Evolutionary conservation across 2,329 filamentous ascomycete species (phyloP).

Genomic region (Colletotrichum lupini): DNA sequence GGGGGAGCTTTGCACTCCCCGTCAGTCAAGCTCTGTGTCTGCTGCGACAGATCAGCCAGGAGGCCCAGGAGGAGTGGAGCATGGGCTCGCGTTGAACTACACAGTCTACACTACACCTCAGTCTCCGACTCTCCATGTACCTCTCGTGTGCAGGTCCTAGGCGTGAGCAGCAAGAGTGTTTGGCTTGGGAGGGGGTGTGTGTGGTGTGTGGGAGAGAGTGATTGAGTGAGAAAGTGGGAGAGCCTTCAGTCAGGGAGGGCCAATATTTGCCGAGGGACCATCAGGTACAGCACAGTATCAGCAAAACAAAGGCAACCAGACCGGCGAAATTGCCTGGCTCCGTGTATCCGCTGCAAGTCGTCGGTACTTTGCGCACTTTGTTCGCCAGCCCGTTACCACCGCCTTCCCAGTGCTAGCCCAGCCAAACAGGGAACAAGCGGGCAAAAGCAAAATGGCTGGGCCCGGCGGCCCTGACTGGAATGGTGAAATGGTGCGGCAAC

Average conservation of each 20-base stretch:
- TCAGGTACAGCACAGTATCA: constrained; percentile 37
- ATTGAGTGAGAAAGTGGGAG: constrained; percentile 9
- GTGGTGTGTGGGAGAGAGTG: constrained; percentile 8
- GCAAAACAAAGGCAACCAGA: constrained; percentile 22
- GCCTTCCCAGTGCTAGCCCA: constrained; percentile 18
- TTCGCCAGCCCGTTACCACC: constrained; percentile 16
- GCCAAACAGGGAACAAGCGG: constrained; percentile 33
- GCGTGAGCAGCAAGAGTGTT: constrained; percentile 36
- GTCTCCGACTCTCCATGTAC: constrained; percentile 22
- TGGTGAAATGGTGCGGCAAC: constrained; percentile 33
- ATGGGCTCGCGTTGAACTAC: constrained; percentile 29
- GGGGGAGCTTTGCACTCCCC: constrained; percentile 46
- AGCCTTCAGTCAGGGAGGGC: constrained; percentile 29
- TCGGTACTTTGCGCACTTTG: constrained; percentile 34
- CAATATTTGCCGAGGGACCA: constrained; percentile 25
- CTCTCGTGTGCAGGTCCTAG: constrained; percentile 16
- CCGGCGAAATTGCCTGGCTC: constrained; percentile 31
- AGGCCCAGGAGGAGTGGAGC: constrained; percentile 32
- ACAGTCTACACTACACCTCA: neutral
- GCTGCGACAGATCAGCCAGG: constrained; percentile 31
- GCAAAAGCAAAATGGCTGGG: constrained; percentile 36
- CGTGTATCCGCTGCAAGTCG: constrained; percentile 32
- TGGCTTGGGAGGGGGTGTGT: constrained; percentile 33
- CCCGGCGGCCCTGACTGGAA: constrained; percentile 26
- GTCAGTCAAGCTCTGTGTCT: constrained; percentile 34